These are phyloP conservation scores for Cichorium intybus DNA, from an alignment of 140 eudicot species.

Conservation along the genomic window DNA sequence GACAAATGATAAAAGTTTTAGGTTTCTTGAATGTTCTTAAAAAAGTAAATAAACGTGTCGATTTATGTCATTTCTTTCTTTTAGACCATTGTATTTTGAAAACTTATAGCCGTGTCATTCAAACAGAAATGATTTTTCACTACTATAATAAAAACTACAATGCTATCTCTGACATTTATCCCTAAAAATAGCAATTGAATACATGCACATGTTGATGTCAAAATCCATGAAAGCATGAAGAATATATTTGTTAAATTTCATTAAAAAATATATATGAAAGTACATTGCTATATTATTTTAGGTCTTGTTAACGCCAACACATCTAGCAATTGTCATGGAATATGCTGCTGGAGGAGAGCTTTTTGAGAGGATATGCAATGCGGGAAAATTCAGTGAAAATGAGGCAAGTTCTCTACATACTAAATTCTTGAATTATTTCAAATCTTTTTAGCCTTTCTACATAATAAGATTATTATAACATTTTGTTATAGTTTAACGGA, in stretches of 20 bases:
- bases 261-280: background rate
- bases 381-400: constrained; percentile 74
- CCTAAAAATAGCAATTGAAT: too few species aligned
- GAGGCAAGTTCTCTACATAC: constrained; percentile 46
- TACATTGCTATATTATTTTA: constrained; percentile 9
- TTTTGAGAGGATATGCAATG: constrained; percentile 61
- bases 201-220: too few species aligned
- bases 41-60: background rate
- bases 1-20: background rate
- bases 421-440: background rate
- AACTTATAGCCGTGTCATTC: too few species aligned
- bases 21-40: background rate
- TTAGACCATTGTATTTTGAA: background rate
- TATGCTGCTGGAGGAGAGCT: constrained; percentile 98
- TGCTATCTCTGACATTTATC: too few species aligned
- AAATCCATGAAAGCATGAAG: too few species aligned
- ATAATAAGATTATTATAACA: background rate
- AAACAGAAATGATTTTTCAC: too few species aligned
- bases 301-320: constrained; percentile 92
- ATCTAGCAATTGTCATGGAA: constrained; percentile 95
- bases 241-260: too few species aligned
- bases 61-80: background rate
- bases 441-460: background rate
- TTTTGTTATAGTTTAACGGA: too few species aligned
- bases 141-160: background rate